Conservation (phyloP, 2,329 filamentous ascomycete genomes). For the Tetracladium maxilliforme region DNA sequence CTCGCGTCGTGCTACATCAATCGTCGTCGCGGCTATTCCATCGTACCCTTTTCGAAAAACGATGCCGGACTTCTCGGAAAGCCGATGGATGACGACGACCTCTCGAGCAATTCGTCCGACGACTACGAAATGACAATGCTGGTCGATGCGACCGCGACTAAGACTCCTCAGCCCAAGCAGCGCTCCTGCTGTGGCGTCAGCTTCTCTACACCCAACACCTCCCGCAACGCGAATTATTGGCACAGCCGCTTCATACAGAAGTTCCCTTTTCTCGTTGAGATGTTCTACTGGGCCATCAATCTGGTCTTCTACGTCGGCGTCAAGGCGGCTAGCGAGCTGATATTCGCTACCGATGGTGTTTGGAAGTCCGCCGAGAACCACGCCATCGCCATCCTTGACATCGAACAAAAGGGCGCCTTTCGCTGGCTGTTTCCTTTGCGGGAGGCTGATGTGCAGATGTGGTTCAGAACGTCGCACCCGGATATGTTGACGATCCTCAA, state of each 20-base stretch:
- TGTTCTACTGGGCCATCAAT: slow-evolving; percentile 61
- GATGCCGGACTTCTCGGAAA: slow-evolving; percentile 10
- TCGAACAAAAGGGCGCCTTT: slow-evolving; percentile 22
- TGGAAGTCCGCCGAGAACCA: slow-evolving; percentile 29
- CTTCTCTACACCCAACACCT: slow-evolving; percentile 37
- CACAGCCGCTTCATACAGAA: slow-evolving; percentile 46
- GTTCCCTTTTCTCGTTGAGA: slow-evolving; percentile 55
- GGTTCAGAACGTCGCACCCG: slow-evolving; percentile 24
- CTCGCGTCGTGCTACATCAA: slow-evolving; percentile 31
- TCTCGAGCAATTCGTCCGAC: slow-evolving; percentile 15
- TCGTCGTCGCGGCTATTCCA: slow-evolving; percentile 22
- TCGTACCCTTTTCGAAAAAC: slow-evolving; percentile 14
- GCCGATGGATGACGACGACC: slow-evolving; percentile 13
- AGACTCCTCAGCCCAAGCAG: slow-evolving; percentile 18
- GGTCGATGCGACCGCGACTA: background rate
- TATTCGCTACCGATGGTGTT: slow-evolving; percentile 17
- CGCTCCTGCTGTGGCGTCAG: slow-evolving; percentile 24
- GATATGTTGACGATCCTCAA: slow-evolving; percentile 27
- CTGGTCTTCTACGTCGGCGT: slow-evolving; percentile 37
- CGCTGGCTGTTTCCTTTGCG: slow-evolving; percentile 23
- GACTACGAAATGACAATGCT: slow-evolving; percentile 12
- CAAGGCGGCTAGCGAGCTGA: background rate
- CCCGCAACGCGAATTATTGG: slow-evolving; percentile 37
- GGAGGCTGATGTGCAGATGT: slow-evolving; percentile 27
- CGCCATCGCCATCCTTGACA: slow-evolving; percentile 22